Base-by-base conservation (phyloP, 1,284 basidiomycete genomes). In the Ceratobasidium sp. region DNA sequence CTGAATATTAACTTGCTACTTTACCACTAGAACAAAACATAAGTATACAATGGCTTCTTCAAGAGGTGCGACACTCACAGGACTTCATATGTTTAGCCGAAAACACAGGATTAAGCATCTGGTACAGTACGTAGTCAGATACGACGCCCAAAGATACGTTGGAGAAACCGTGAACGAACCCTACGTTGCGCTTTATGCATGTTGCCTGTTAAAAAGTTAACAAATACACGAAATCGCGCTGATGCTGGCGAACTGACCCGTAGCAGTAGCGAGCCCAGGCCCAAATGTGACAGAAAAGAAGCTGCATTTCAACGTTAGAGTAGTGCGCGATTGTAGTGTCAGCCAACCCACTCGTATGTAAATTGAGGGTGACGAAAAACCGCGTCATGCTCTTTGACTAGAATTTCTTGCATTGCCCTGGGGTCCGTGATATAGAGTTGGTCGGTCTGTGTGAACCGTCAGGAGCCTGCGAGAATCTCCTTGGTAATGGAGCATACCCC, bases 91-190 rank as follows among this genome's bases (percentile, higher is more conserved):
- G 52, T 57, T 69, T 69, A 16, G 53, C 34, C 16, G 64, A 43
- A 26, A 69, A 69, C 26, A 57, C 64, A 3, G 64, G 64, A 45
- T 69, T 69, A 2, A 57, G 26, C 52, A 69, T 57, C 64, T 69
- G 36, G 1, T 9, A 9, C 26, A 43, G 23, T n/a, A 32, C 8
- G 46, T 30, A 3, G 45, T 39, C n/a, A n/a, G n/a, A n/a, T n/a
- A n/a, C n/a, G n/a, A n/a, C n/a, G n/a, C n/a, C n/a, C n/a, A n/a
- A n/a, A n/a, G n/a, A n/a, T n/a, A n/a, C n/a, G n/a, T n/a, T n/a
- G n/a, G n/a, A n/a, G n/a, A n/a, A n/a, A n/a, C n/a, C n/a, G n/a
- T n/a, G n/a, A n/a, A n/a, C n/a, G n/a, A n/a, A 57, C 64, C 64
- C 52, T 69, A 36, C 64, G 50, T 21, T 69, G 64, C 1, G 34